Base-by-base conservation (phyloP, 2,329 filamentous ascomycete genomes). In the Epichloe aotearoae region DNA sequence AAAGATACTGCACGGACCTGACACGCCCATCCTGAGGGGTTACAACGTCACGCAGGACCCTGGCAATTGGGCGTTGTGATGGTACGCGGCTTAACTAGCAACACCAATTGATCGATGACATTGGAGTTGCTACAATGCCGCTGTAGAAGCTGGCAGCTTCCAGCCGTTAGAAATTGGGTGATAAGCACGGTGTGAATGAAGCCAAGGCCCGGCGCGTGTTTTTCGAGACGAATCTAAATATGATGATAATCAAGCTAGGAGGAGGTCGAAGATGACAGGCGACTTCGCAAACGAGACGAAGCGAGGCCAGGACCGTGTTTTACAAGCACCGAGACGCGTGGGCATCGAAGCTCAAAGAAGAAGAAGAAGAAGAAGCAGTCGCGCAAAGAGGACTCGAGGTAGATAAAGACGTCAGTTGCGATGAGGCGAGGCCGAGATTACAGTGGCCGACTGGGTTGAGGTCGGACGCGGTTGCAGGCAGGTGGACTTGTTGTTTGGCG, bases 1-100 rank as follows among this genome's bases (percentile, higher is more conserved):
- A 26, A 19, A 8, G n/a, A 47, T 15, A 30, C 30, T 39, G 11
- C 20, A 46, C 57, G 34, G 57, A 69, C 66, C 67, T 51, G 66
- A 61, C 49, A 69, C 64, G 57, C 66, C 66, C 66, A 69, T 69
- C 46, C 54, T 64, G 45, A 44, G 42, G 46, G 40, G 20, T 19
- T 26, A 44, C 33, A 33, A 20, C 19, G 20, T 15, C 19, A 47
- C 17, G 8, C 11, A 11, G 23, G 7, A 4, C 23, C n/a, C 1
- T 19, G n/a, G 14, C 2, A 42, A 26, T 12, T 2, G 5, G n/a
- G 20, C 36, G 43, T 26, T 11, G 14, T 12, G 10, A 41, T n/a
- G 23, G 33, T 19, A n/a, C 11, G n/a, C 3, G 11, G 11, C 45
- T 15, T n/a, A n/a, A n/a, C n/a, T n/a, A n/a, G n/a, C n/a, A 39